A percentile compares a stretch with the other conserved stretches of the same genome.
These are phyloP conservation scores for Rhodamnia rubescens DNA, from an alignment of 345 rosid species.

Conservation along the genomic window DNA sequence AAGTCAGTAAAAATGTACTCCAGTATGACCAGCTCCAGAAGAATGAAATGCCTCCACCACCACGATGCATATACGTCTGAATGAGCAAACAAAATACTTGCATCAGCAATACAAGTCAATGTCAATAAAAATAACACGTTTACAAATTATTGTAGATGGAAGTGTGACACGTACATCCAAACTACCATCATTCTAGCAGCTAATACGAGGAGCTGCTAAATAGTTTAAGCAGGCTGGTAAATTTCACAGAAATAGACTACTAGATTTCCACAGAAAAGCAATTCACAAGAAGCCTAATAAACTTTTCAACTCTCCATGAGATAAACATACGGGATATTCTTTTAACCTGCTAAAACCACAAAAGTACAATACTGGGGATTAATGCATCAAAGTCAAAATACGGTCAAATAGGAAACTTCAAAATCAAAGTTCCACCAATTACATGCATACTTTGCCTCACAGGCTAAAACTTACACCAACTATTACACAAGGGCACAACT, in stretches of 20 bases:
- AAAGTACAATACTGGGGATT: background rate
- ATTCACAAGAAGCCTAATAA: background rate
- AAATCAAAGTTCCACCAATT: background rate
- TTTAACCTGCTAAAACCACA: background rate
- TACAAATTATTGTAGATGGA: background rate
- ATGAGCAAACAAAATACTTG: background rate
- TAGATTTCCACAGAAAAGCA: background rate
- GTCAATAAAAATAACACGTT: background rate
- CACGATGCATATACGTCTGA: conserved; percentile 3
- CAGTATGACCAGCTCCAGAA: conserved; percentile 99
- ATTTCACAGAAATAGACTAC: background rate
- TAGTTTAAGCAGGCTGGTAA: background rate
- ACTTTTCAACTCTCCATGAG: background rate
- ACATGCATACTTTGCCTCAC: background rate
- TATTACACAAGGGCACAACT: background rate
- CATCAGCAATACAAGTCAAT: background rate
- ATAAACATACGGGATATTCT: background rate
- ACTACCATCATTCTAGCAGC: background rate
- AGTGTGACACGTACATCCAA: background rate
- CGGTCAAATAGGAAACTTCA: background rate
- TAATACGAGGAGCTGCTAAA: background rate
- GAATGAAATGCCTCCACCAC: conserved; percentile 31
- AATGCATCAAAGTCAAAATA: background rate
- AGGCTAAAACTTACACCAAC: background rate
- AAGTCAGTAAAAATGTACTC: conserved; percentile 96